Percentiles rank a stretch among this genome's conserved stretches.
Evolutionary conservation across 345 rosid genomes (phyloP).

Genomic region (Sonneratia caseolaris): DNA sequence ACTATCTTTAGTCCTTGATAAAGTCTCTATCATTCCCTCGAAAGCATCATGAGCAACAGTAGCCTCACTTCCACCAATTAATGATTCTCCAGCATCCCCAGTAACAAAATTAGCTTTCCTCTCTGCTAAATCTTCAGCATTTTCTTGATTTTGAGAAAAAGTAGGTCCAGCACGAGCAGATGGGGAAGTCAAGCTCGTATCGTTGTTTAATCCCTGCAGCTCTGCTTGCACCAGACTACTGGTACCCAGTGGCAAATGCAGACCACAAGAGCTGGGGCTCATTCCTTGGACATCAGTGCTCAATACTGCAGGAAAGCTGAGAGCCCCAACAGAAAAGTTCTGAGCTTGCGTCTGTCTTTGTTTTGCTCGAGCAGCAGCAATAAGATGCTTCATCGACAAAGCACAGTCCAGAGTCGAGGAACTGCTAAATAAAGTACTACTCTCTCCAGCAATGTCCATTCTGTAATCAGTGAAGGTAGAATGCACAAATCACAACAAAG

Average conservation of each 20-base stretch:
- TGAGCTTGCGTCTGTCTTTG: slow-evolving; percentile 69
- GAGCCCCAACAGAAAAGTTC: slow-evolving; percentile 32
- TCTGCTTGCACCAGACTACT: slow-evolving; percentile 31
- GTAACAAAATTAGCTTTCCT: slow-evolving; percentile 50
- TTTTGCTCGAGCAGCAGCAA: slow-evolving; percentile 93
- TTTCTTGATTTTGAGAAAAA: slow-evolving; percentile 27
- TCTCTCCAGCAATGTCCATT: slow-evolving; percentile 1
- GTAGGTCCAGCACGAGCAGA: slow-evolving; percentile 35
- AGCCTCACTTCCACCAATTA: slow-evolving; percentile 85
- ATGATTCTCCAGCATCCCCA: slow-evolving; percentile 53
- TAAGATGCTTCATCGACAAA: slow-evolving; percentile 70
- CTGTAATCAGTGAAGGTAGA: background rate
- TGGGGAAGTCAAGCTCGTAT: slow-evolving; percentile 27
- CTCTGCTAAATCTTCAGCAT: slow-evolving; percentile 57
- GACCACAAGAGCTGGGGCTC: slow-evolving; percentile 45
- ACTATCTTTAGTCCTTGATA: slow-evolving; percentile 93
- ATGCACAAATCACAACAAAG: background rate
- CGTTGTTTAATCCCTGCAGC: slow-evolving; percentile 31
- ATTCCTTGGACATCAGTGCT: slow-evolving; percentile 29
- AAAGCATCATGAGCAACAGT: slow-evolving; percentile 92
- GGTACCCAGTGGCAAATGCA: slow-evolving; percentile 32
- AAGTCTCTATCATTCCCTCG: slow-evolving; percentile 98
- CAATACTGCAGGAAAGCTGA: slow-evolving; percentile 23
- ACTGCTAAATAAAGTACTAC: slow-evolving; percentile 18
- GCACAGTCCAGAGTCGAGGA: slow-evolving; percentile 50